These are phyloP conservation scores for Nannizziopsis arthrosporioides DNA, from an alignment of 2,329 filamentous ascomycete species.

Conservation along the genomic window DNA sequence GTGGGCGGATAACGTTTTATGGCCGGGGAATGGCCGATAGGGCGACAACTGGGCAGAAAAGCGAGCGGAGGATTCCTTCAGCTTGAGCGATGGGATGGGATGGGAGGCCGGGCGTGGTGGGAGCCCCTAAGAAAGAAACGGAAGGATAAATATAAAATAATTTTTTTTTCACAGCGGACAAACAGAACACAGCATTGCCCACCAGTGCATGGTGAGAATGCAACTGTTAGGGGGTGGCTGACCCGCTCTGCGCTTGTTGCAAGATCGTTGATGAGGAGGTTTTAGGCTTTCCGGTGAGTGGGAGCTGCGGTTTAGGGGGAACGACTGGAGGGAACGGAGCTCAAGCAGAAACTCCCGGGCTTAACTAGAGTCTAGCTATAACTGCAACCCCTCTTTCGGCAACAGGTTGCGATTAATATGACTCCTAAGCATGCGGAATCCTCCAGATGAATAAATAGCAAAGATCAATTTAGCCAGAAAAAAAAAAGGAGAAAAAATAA, in stretches of 20 bases:
- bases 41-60: background rate
- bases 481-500: background rate
- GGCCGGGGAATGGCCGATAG: no score
- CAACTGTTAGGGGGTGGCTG: conserved; percentile 11
- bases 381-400: no score
- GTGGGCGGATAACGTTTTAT: no score
- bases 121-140: background rate
- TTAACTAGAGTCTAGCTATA: no score
- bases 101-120: background rate
- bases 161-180: background rate
- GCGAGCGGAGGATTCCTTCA: no score
- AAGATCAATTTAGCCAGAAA: no score
- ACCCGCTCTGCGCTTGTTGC: conserved; percentile 10
- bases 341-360: no score
- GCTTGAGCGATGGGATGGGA: background rate
- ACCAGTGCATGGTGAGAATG: conserved; percentile 7
- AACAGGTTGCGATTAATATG: no score
- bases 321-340: no score
- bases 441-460: no score
- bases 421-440: no score
- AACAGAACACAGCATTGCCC: conserved; percentile 4
- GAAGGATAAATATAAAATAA: background rate
- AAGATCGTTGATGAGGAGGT: background rate
- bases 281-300: conserved; percentile 1
- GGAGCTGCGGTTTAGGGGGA: background rate